Base-by-base conservation (phyloP, 1,284 basidiomycete genomes). In the Papiliotrema nemorosa region DNA sequence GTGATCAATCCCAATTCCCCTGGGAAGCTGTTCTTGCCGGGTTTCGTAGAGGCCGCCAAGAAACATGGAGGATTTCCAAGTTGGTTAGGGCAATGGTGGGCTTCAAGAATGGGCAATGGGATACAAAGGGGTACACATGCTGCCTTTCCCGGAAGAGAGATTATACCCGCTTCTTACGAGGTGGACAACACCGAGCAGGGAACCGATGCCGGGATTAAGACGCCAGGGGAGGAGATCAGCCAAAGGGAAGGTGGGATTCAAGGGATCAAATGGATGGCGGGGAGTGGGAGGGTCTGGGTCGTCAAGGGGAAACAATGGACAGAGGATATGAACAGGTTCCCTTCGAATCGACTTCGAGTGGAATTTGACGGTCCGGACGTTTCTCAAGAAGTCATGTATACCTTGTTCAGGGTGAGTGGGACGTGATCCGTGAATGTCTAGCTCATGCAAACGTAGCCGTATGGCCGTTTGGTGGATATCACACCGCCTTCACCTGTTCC, bases 301-400 rank as follows among this genome's bases (percentile, higher is more conserved):
- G 90, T 93, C 26, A 83, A 82, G 67, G 90, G 90, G 0, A 78
- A 77, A 10, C 89, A 90, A 5, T 93, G 89, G 88, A 79, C 79
- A 55, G 90, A 92, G 86, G 92, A 96, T 62, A 84, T 94, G 82
- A 79, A 84, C 58, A 80, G 88, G 42, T 93, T 84, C 68, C 84
- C 89, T 0, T 86, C 87, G 5, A 75, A 78, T 2, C 78, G 85
- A 14, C 64, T 96, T 38, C 83, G 82, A 53, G 81, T 93, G n/a
- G 77, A 82, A 7, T 94, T 92, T 62, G 87, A 93, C 27, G 91
- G 92, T 0, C 84, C 88, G 1, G 90, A 93, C 63, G 76, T 91
- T 3, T 79, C 81, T 25, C 88, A 93, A 67, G 88, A 93, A 69
- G 70, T 78, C 1, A 47, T 67, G 46, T 66, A 72, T 45, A 67